Percentiles rank a stretch among this genome's conserved stretches.
These are phyloP conservation scores for Aspergillus calidoustus DNA, from an alignment of 2,329 filamentous ascomycete species.

Conservation along the genomic window DNA sequence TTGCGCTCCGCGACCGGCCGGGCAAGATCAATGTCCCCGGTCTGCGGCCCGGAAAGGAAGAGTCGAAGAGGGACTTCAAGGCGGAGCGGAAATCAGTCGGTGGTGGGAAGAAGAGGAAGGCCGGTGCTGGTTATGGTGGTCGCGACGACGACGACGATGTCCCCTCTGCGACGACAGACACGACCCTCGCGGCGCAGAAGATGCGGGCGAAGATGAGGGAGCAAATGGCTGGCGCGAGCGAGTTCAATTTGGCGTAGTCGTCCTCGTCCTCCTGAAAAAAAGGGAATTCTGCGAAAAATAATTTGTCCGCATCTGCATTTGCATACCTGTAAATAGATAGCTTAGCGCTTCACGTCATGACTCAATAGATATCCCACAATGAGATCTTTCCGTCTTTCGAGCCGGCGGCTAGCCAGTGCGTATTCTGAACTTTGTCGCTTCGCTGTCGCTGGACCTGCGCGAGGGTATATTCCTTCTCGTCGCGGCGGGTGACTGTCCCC, in stretches of 20 bases:
- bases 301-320: not conserved
- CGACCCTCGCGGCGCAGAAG: constrained; percentile 54
- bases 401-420: constrained; percentile 88
- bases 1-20: constrained; percentile 85
- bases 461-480: constrained; percentile 27
- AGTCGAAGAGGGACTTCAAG: constrained; percentile 53
- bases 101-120: constrained; percentile 44
- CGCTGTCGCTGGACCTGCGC: constrained; percentile 67
- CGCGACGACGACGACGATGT: constrained; percentile 33
- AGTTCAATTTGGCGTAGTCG: constrained; percentile 62
- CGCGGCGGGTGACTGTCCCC: constrained; percentile 7
- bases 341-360: constrained; percentile 28
- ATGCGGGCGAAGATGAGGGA: constrained; percentile 60
- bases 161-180: constrained; percentile 37
- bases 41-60: constrained; percentile 54
- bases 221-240: constrained; percentile 56
- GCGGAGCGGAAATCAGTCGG: constrained; percentile 43
- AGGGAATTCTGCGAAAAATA: not conserved
- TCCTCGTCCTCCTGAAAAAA: constrained; percentile 14
- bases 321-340: constrained; percentile 31
- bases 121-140: constrained; percentile 27
- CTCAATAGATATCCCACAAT: constrained; percentile 89
- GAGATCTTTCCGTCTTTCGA: constrained; percentile 95
- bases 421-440: constrained; percentile 65
- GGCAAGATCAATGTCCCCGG: constrained; percentile 70